A percentile compares a stretch with the other conserved stretches of the same genome.
phyloP scores from a whole-genome alignment of 2,329 filamentous ascomycete genomes.

The Didymella keratinophila region DNA sequence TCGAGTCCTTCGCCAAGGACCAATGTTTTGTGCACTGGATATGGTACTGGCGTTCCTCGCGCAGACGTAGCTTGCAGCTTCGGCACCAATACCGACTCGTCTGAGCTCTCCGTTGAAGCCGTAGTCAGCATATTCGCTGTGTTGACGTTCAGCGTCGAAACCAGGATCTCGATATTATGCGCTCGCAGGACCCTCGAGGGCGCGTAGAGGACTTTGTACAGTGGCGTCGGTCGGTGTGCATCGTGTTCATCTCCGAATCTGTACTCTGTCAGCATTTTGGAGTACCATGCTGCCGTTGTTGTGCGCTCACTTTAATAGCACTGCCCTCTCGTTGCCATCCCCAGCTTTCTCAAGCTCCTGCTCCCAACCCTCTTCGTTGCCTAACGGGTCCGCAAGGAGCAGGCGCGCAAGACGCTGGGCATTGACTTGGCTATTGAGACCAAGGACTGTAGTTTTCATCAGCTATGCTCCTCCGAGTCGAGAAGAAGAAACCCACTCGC shows the following conservation, averaged over 20 bases:
- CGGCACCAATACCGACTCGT: conserved; percentile 77
- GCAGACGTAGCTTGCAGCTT: conserved; percentile 72
- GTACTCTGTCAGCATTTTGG: conserved; percentile 26
- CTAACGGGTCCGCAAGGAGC: conserved; percentile 57
- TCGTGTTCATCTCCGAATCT: conserved; percentile 64
- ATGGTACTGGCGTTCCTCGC: conserved; percentile 71
- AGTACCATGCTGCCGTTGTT: not conserved
- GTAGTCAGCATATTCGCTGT: conserved; percentile 41
- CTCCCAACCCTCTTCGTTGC: conserved; percentile 55
- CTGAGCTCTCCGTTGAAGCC: conserved; percentile 53
- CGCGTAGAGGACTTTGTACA: conserved; percentile 68
- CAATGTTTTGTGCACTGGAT: conserved; percentile 84
- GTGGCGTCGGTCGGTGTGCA: conserved; percentile 56
- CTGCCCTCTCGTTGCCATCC: conserved; percentile 45
- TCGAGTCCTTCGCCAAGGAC: conserved; percentile 76
- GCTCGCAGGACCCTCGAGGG: conserved; percentile 69
- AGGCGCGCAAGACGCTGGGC: conserved; percentile 73
- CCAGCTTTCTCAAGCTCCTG: conserved; percentile 45
- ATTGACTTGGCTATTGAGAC: conserved; percentile 59
- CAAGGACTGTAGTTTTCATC: conserved; percentile 55
- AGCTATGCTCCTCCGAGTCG: conserved; percentile 23
- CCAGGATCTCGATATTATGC: conserved; percentile 70
- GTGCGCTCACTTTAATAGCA: conserved; percentile 52
- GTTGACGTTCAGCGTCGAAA: conserved; percentile 61
- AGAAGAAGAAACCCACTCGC: conserved; percentile 56